These are phyloP conservation scores for Camelina sativa DNA, from an alignment of 345 rosid genomes.

Conservation along the genomic window DNA sequence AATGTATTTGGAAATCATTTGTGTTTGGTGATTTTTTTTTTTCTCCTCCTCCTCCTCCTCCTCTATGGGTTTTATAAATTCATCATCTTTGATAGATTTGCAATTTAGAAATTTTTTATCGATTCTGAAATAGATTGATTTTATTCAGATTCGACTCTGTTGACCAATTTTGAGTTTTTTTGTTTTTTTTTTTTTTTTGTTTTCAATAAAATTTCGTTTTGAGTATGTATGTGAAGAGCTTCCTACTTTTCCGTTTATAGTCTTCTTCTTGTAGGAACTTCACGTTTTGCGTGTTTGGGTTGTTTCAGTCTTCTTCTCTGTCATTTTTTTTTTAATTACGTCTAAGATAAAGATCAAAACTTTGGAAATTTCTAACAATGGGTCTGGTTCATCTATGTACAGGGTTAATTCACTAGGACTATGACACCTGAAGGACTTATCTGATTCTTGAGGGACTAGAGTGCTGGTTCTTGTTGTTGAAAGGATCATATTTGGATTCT, in stretches of 20 bases:
- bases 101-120: background rate
- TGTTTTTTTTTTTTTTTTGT: background rate
- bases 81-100: conserved; percentile 30
- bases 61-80: conserved; percentile 12
- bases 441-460: conserved; percentile 21
- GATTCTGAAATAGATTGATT: conserved; percentile 2
- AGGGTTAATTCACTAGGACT: conserved; percentile 13
- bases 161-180: conserved; percentile 36
- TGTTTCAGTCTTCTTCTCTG: conserved; percentile 23
- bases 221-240: conserved; percentile 25
- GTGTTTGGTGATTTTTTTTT: conserved; percentile 25
- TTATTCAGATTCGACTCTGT: conserved; percentile 30
- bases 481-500: conserved; percentile 21
- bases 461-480: conserved; percentile 6
- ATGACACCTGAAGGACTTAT: background rate
- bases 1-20: conserved; percentile 32
- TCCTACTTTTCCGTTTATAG: conserved; percentile 10
- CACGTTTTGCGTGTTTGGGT: conserved; percentile 4
- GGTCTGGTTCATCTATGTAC: conserved; percentile 22
- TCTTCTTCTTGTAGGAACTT: background rate
- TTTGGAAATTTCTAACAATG: background rate
- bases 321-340: background rate
- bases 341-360: conserved; percentile 17
- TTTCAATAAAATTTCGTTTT: background rate
- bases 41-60: too few species aligned